Evolutionary conservation across 768 basidiomycete species (phyloP), one percentile per base, ranked within the genome.

Genomic region (Collybia sp.): DNA sequence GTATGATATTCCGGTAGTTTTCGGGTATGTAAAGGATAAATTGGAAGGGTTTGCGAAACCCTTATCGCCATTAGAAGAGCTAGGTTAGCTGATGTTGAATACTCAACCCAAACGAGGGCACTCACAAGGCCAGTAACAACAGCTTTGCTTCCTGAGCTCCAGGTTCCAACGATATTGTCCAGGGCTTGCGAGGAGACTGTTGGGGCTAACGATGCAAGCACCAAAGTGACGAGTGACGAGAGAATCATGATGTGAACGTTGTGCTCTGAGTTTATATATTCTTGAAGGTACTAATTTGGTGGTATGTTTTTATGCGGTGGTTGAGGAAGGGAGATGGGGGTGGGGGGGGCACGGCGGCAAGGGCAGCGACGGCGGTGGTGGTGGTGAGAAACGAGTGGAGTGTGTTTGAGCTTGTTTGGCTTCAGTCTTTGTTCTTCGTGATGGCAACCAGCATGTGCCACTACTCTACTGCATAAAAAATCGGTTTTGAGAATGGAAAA

Each of bases 31-130:
- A 67, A 99, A 98, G 2, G 85, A 73, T 67, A 76, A 67, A 57
- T 93, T 90, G 38, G 78, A 75, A 0, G 96, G 94, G 58, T 87
- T 82, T 34, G 86, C 91, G 63, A 94, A 97, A 46, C 74, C 72
- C 93, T 97, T 13, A 15, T 42, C 46, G 39, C 30, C 50, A n/a
- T n/a, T n/a, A n/a, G n/a, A n/a, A n/a, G n/a, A n/a, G n/a, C n/a
- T n/a, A 50, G 49, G 42, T 42, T 38, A 47, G 47, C 34, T 33
- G 47, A 30, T 51, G 43, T 18, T 38, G 39, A 43, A 47, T 41
- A n/a, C n/a, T n/a, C n/a, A 25, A 49, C 18, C 30, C 37, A 6
- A 17, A 30, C 37, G 45, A 5, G 6, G 39, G 15, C 4, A 84
- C 93, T 69, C 57, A 95, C 94, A 9, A 82, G 11, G 20, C 95